Evolutionary conservation across 2,329 filamentous ascomycete species (phyloP).

Genomic region (Sporothrix schenckii): DNA sequence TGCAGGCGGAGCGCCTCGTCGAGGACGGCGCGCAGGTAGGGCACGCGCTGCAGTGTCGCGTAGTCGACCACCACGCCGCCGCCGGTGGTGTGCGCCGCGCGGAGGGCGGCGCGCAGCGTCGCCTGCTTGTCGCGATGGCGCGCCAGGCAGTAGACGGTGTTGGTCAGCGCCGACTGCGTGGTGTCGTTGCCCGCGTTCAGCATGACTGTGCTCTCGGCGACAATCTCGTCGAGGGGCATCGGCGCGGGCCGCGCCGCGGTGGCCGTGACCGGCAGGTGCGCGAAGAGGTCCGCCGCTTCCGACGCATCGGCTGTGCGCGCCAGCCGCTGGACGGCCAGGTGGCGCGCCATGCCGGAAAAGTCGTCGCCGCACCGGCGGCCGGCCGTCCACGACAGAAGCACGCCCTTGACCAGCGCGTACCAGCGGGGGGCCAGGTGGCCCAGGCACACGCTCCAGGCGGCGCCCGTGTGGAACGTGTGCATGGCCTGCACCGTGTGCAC

Average conservation of each 20-base stretch:
- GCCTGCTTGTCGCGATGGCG: background rate
- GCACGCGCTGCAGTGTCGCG: background rate
- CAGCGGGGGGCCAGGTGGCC: background rate
- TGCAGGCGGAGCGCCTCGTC: background rate
- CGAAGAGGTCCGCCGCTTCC: background rate
- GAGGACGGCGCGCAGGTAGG: background rate
- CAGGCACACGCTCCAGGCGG: background rate
- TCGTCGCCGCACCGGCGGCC: background rate
- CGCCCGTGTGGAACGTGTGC: background rate
- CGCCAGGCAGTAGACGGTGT: conserved; percentile 1
- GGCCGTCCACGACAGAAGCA: background rate
- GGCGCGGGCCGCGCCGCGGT: background rate
- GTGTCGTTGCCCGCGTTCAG: conserved; percentile 16
- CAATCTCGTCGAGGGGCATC: background rate
- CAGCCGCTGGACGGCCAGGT: background rate
- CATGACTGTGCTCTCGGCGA: conserved; percentile 7
- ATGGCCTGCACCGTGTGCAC: background rate
- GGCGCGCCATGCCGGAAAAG: conserved; percentile 2
- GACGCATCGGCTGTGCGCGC: background rate
- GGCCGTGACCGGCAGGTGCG: background rate
- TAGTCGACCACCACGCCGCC: no score
- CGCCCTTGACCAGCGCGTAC: background rate
- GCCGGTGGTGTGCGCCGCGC: no score
- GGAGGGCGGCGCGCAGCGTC: background rate
- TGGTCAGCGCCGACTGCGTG: conserved; percentile 7